Conservation (phyloP, 2,329 filamentous ascomycete genomes). For the Massarina eburnea region DNA sequence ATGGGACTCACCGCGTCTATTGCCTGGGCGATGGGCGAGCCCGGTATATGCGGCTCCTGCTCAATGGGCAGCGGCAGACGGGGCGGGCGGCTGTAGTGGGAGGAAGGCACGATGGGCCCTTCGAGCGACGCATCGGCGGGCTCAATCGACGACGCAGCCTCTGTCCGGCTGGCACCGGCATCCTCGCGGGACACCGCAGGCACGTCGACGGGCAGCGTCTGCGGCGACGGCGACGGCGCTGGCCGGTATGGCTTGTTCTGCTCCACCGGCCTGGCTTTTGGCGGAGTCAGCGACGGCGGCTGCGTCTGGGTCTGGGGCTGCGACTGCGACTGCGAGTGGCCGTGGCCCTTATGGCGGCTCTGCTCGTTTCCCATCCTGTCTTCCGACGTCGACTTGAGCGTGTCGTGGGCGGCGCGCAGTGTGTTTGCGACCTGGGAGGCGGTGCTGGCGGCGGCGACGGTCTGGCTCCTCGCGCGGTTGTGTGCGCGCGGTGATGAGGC, state of each 20-base stretch:
- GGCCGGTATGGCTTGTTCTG: slow-evolving; percentile 1
- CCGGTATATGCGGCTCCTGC: slow-evolving; percentile 84
- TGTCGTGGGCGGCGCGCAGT: slow-evolving; percentile 36
- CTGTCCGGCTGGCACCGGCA: slow-evolving; percentile 10
- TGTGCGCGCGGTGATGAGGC: slow-evolving; percentile 26
- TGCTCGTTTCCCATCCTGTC: slow-evolving; percentile 47
- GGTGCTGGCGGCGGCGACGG: slow-evolving; percentile 22
- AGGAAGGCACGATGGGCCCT: slow-evolving; percentile 43
- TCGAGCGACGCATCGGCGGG: slow-evolving; percentile 28
- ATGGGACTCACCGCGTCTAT: slow-evolving; percentile 59
- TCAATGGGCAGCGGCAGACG: slow-evolving; percentile 91
- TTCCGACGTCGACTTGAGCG: slow-evolving; percentile 17
- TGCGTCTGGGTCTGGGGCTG: slow-evolving; percentile 5
- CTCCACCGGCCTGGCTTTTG: slow-evolving; percentile 10
- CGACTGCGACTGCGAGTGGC: slow-evolving; percentile 15
- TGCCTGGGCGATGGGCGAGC: slow-evolving; percentile 82
- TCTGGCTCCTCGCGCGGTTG: slow-evolving; percentile 33
- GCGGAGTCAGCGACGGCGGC: slow-evolving; percentile 18
- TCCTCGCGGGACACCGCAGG: slow-evolving; percentile 29
- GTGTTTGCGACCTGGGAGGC: slow-evolving; percentile 28
- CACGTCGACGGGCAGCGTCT: slow-evolving; percentile 44
- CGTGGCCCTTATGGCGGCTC: slow-evolving; percentile 33
- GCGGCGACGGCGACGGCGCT: slow-evolving; percentile 26
- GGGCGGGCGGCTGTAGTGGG: slow-evolving; percentile 69
- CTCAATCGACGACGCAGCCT: slow-evolving; percentile 25